Base-by-base conservation (phyloP, 495 filamentous ascomycete species). In the Podospora sp. region DNA sequence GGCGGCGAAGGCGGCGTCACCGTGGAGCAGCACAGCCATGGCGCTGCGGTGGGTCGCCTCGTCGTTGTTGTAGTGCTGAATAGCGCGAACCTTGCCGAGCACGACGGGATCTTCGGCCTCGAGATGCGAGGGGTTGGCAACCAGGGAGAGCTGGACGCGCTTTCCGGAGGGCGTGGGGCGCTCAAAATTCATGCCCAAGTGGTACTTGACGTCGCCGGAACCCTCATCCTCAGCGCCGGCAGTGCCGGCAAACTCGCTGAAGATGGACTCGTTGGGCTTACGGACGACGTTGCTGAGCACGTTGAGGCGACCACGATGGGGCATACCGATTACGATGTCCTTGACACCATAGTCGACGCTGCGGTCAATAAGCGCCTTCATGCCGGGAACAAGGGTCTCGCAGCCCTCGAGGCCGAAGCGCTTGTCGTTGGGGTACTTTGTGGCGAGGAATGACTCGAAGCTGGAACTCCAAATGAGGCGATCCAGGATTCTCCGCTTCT, bases 181-280 rank as follows among this genome's bases (percentile, higher is more conserved):
- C 82, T 99, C 96, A 74, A 99, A 99, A 83, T 98, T 98, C 95
- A 99, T 99, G 72, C 95, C 95, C 73, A 99, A 82, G 83, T 99
- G 95, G 82, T 99, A 99, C 79, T 99, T 99, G 77, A 99, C 95
- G 79, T 99, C 95, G 68, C 95, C 95, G 59, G 96, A 98, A 65
- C 95, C 95, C 80, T 98, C 95, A 73, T 99, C 95, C 66, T 89
- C 89, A 26, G 93, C 91, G 73, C 92, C 94, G 36, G 92, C 81
- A 49, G 91, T 91, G 67, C 95, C 95, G 65, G 90, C 91, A 73
- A 99, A 99, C 80, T 99, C 95, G 79, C 91, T 96, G 84, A 99
- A 99, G 78, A 99, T 98, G 65, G 96, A 97, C 82, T 97, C 96
- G 76, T 99, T 99, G 68, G 95, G 93, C 83, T 99, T 99, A 65